Base-by-base conservation (phyloP, 164 flowering plant genomes). In the Hamamelis virginiana region DNA sequence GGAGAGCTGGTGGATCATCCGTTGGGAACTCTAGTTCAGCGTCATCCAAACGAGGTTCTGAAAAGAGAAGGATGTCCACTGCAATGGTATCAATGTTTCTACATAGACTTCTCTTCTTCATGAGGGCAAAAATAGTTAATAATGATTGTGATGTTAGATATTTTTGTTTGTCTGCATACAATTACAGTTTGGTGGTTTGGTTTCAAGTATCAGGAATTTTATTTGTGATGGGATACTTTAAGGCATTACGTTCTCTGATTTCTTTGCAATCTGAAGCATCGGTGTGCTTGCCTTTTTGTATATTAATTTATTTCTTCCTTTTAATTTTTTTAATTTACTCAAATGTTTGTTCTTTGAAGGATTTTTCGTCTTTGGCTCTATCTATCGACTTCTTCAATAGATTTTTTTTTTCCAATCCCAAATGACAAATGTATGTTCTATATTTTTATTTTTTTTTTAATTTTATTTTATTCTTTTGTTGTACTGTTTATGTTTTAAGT, bases 21-120 rank as follows among this genome's bases (percentile, higher is more conserved):
- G 62, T 79, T 62, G 76, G 84, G 51, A 86, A 69, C 76, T 75
- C 89, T 51, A 70, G 82, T 68, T 78, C 91, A 65, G 23, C 75
- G 69, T 76, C 89, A 62, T 71, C 81, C 21, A 89, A 80, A 74
- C 80, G 92, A 47, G 82, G 86, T 60, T 80, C 90, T 76, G 94
- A 86, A 28, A 90, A 86, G 84, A 87, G 80, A 77, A 85, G 76
- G 70, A 69, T 21, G 10, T 83, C 92, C 27, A 78, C 88, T 41
- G 76, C 84, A 62, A 81, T 85, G 94, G 96, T 92, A 87, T 71
- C 53, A 38, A 66, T 65, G 23, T 62, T 72, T 69, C 47, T 60
- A 13, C 46, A 19, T 21, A 38, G 50, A 11, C 5, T 48, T 57
- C 12, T 9, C 11, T 58, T 33, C 11, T 25, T 15, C 13, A 19